A percentile compares a stretch with the other conserved stretches of the same genome.
These are phyloP conservation scores for Hymenotorrendiella dingleyae DNA, from an alignment of 2,329 filamentous ascomycete species.

Conservation along the genomic window DNA sequence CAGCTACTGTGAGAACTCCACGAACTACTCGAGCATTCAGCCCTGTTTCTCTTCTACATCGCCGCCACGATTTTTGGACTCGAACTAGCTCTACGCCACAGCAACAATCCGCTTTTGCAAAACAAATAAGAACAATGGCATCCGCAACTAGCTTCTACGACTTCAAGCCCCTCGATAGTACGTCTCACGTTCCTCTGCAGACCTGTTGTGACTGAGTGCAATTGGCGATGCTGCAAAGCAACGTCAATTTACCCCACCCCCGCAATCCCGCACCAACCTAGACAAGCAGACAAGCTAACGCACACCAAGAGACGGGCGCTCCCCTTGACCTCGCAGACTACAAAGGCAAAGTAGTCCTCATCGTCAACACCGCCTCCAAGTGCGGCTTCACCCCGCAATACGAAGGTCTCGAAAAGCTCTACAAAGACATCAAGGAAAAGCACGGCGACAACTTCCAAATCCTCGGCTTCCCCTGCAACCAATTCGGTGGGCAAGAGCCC, in stretches of 20 bases:
- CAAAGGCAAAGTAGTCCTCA: conserved; percentile 87
- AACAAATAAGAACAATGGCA: conserved; percentile 43
- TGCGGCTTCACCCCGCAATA: conserved; percentile 99
- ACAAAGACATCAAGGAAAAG: conserved; percentile 66
- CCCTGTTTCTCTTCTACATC: no score
- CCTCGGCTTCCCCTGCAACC: conserved; percentile 97
- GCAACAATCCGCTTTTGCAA: background rate
- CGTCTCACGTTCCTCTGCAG: conserved; percentile 30
- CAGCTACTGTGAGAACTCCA: conserved; percentile 6
- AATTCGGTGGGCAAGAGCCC: conserved; percentile 89
- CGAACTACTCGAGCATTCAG: no score
- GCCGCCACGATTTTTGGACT: no score
- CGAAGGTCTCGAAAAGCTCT: conserved; percentile 81
- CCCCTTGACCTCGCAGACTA: conserved; percentile 65
- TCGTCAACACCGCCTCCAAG: conserved; percentile 98
- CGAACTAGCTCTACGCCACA: conserved; percentile 4
- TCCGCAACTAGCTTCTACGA: conserved; percentile 72
- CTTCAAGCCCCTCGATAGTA: conserved; percentile 79
- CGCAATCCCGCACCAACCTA: conserved; percentile 2
- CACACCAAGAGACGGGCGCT: conserved; percentile 60
- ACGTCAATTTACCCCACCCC: background rate
- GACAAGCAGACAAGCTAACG: conserved; percentile 6
- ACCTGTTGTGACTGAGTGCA: no score
- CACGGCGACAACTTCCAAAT: conserved; percentile 68
- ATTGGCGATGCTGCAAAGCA: no score